Percentiles rank a stretch among this genome's conserved stretches.
Evolutionary conservation across 768 basidiomycete genomes (phyloP).

Genomic region (Boletus pseudo-olivaceus): DNA sequence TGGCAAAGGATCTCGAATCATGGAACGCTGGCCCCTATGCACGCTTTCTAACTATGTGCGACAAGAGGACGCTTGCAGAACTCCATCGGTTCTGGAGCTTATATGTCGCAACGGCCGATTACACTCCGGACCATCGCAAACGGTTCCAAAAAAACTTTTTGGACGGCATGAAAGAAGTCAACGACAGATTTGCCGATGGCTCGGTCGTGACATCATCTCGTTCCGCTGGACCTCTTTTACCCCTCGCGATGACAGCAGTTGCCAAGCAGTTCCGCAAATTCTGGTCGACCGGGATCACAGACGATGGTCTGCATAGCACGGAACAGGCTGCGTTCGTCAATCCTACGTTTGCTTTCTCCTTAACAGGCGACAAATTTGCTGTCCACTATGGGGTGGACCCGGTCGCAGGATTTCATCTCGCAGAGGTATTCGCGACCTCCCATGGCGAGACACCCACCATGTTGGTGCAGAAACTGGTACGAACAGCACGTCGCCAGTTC

Average conservation of each 20-base stretch:
- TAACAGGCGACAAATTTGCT: constrained; percentile 18
- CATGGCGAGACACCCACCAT: neutral
- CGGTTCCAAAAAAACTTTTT: constrained; percentile 15
- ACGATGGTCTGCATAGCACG: constrained; percentile 18
- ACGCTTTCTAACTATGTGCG: constrained; percentile 22
- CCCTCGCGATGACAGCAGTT: constrained; percentile 3
- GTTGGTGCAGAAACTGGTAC: constrained; percentile 19
- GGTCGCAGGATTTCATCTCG: constrained; percentile 31
- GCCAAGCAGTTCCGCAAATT: constrained; percentile 24
- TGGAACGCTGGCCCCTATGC: constrained; percentile 30
- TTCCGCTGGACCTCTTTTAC: constrained; percentile 27
- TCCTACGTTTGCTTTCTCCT: constrained; percentile 31
- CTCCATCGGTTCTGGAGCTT: constrained; percentile 22
- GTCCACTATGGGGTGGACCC: constrained; percentile 32
- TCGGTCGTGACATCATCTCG: constrained; percentile 15
- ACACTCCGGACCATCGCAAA: constrained; percentile 7
- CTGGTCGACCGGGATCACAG: constrained; percentile 26
- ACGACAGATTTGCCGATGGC: neutral
- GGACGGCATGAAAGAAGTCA: constrained; percentile 19
- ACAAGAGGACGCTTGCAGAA: constrained; percentile 21
- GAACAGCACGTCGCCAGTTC: constrained; percentile 20
- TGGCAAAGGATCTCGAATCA: constrained; percentile 15
- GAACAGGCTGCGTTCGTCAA: constrained; percentile 21
- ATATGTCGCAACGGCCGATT: constrained; percentile 13
- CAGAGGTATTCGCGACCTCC: constrained; percentile 20